These are phyloP conservation scores for Naganishia albida DNA, from an alignment of 1,284 basidiomycete species.

Conservation along the genomic window DNA sequence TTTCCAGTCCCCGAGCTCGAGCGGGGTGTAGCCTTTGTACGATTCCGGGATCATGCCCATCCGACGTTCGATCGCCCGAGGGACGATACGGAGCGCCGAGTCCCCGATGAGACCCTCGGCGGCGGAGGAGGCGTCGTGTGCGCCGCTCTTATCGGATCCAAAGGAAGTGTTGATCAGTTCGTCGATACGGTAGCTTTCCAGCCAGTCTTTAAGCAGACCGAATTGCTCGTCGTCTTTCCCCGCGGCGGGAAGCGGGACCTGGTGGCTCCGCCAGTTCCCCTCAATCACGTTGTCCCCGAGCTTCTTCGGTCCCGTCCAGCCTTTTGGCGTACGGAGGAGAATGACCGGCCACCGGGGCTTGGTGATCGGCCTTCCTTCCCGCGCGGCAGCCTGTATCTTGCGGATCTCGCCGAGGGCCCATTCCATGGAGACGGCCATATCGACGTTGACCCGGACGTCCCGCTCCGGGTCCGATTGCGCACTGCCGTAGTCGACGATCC, in stretches of 20 bases:
- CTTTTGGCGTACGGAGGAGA: constrained; percentile 79
- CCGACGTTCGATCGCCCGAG: constrained; percentile 41
- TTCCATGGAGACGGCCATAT: constrained; percentile 73
- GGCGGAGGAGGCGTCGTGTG: constrained; percentile 37
- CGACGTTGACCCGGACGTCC: constrained; percentile 53
- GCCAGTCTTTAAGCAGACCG: constrained; percentile 66
- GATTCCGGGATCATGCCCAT: constrained; percentile 59
- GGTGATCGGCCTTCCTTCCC: constrained; percentile 69
- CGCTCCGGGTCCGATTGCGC: constrained; percentile 47
- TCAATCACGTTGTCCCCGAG: constrained; percentile 71
- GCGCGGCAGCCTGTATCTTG: constrained; percentile 75
- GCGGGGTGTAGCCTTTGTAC: constrained; percentile 64
- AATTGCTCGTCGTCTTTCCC: constrained; percentile 68
- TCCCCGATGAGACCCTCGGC: constrained; percentile 44
- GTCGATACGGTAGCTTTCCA: constrained; percentile 64
- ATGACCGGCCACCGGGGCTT: constrained; percentile 87
- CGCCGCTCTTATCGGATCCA: constrained; percentile 33
- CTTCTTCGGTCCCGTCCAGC: constrained; percentile 67
- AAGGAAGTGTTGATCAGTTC: constrained; percentile 63
- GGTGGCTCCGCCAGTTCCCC: constrained; percentile 62
- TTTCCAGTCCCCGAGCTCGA: constrained; percentile 69
- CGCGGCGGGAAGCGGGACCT: constrained; percentile 72
- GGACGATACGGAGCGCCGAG: constrained; percentile 47
- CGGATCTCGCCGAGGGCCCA: constrained; percentile 76
- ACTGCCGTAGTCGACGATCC: constrained; percentile 71